Evolutionary conservation across 345 rosid species (phyloP), one percentile per base, ranked within the genome.

Genomic region (Eutrema heterophyllum): DNA sequence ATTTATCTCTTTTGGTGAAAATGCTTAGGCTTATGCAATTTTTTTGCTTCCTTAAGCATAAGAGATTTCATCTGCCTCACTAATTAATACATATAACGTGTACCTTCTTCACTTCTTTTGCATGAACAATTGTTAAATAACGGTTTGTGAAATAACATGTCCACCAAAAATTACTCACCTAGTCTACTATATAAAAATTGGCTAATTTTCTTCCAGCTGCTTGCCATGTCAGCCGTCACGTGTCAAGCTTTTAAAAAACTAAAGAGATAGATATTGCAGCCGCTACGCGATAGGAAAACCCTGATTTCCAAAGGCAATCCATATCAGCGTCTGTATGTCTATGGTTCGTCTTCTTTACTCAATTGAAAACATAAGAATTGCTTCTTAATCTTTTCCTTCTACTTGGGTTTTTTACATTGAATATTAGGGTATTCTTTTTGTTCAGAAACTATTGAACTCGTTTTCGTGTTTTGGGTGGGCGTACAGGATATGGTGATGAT

Each of bases 401-500:
- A 5, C 12, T 51, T 30, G 0, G 0, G 0, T 0, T 5, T 53
- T 18, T 32, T 8, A 0, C 27, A 8, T 18, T 14, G 0, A 11
- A 7, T 2, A 7, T 45, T 2, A 9, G 2, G 3, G 18, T 4
- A 2, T 52, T 3, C 3, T 26, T 5, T 4, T 12, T 15, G 0
- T 14, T 0, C 0, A 4, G 40, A 11, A 16, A 10, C 2, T 8
- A 7, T 59, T 1, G 18, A 30, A 54, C n/a, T 54, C 0, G 2
- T 43, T 43, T n/a, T 26, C 3, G 8, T 9, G 27, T 30, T 8
- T 27, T 1, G 56, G 5, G 56, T 66, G n/a, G 1, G 13, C 4
- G 40, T 10, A 8, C 32, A 75, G 64, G 79, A 32, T 27, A 88
- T 83, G 14, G 72, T 87, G 99, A 92, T 81, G 99, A 90, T 64